Evolutionary conservation across 148 eudicot species (phyloP).

Genomic region (Dianthus caryophyllus): DNA sequence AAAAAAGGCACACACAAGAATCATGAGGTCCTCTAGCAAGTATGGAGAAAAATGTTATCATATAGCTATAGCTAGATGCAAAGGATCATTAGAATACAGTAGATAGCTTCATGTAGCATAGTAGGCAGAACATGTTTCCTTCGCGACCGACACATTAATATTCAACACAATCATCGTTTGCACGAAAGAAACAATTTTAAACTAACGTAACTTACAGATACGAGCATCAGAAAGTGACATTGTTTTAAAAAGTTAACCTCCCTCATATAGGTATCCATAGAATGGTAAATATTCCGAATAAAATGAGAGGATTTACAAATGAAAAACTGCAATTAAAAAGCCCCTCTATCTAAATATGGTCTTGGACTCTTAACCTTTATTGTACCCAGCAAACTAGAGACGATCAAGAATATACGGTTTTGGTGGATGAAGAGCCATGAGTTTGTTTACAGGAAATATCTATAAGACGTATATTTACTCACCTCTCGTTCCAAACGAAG

Average conservation of each 20-base stretch:
- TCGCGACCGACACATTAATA: conserved; percentile 1
- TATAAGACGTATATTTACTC: background rate
- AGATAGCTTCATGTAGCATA: conserved; percentile 14
- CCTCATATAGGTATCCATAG: background rate
- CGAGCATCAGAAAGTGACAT: conserved; percentile 10
- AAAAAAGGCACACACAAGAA: background rate
- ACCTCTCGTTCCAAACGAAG: background rate
- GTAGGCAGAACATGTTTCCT: conserved; percentile 20
- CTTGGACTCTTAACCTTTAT: background rate
- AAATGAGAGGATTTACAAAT: background rate
- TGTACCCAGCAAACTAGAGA: background rate
- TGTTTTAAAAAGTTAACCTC: background rate
- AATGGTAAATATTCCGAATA: background rate
- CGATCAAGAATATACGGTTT: background rate
- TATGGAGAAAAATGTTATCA: conserved; percentile 12
- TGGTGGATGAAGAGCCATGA: background rate
- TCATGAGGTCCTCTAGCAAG: conserved; percentile 15
- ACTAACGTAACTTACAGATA: conserved; percentile 1
- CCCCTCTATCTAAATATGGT: background rate
- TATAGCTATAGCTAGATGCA: background rate
- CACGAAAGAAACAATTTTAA: conserved; percentile 1
- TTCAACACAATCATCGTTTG: background rate
- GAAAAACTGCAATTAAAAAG: background rate
- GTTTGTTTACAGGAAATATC: too few species aligned
- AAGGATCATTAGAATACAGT: background rate